These are phyloP conservation scores for Withania somnifera DNA, from an alignment of 305 asterid genomes.

Conservation along the genomic window DNA sequence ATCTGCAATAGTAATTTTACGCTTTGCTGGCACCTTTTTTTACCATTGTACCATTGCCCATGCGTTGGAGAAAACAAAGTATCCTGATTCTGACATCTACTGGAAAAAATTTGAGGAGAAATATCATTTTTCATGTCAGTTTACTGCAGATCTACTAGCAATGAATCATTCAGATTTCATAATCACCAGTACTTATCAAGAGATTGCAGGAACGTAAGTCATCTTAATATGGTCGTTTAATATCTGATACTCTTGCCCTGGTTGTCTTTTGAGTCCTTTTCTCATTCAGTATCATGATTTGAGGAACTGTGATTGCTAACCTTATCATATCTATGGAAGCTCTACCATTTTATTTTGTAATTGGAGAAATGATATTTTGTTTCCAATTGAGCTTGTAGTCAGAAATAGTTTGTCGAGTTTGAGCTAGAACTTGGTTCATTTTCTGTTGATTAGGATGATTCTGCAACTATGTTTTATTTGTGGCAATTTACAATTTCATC, in stretches of 20 bases:
- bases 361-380: neutral
- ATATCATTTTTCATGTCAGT: conserved; percentile 89
- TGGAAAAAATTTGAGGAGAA: conserved; percentile 87
- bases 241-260: neutral
- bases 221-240: neutral
- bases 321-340: neutral
- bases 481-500: neutral
- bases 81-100: conserved; percentile 93
- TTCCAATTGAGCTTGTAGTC: neutral
- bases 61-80: conserved; percentile 96
- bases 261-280: neutral
- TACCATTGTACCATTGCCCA: conserved; percentile 90
- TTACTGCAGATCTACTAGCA: conserved; percentile 91
- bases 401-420: neutral
- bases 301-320: neutral
- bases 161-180: conserved; percentile 94
- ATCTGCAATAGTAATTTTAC: neutral
- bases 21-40: neutral
- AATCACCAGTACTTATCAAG: conserved; percentile 96
- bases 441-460: neutral
- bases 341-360: neutral
- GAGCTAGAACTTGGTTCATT: neutral
- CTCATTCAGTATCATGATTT: neutral
- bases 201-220: conserved; percentile 96
- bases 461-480: neutral